Evolutionary conservation across 257 asterid species (phyloP), one percentile per base, ranked within the genome.

Genomic region (Petunia secreta): DNA sequence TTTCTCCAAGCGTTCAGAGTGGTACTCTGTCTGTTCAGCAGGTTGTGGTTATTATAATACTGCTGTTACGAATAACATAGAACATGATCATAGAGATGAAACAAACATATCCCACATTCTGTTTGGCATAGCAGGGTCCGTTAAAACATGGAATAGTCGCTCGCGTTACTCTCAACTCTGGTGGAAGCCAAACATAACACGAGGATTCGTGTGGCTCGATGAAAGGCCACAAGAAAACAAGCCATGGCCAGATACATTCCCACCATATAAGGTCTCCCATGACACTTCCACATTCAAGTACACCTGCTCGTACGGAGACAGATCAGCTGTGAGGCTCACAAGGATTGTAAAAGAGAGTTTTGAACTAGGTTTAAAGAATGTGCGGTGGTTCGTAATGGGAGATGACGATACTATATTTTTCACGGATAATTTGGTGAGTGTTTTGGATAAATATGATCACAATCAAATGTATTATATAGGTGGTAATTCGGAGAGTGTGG

Each of bases 311-410:
- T 77, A 77, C 50, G 81, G 81, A 4, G 15, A 39, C 7, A 36
- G 81, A n/a, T 62, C 81, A 4, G 81, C 81, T 62, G 55, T 77
- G 3, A 57, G 81, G 25, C 58, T 77, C 46, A 73, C 81, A 44
- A 57, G 81, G 25, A 43, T 77, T 36, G 81, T 77, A 9, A 77
- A 77, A 63, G 81, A 77, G 74, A 77, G 25, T 25, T 25, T 25
- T 25, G 25, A 25, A 25, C 25, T 25, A 25, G 25, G 25, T 25
- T 25, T 25, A 53, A 16, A 44, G 2, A 77, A 77, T 44, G 74
- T 77, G 74, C 63, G 81, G 69, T 77, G 81, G 81, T 77, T 77
- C 64, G 81, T 77, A 44, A 60, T 77, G 81, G 81, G 81, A 6
- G 81, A 78, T 8, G 81, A 78, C 53, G 81, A 78, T 15, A 48